Base-by-base conservation (phyloP, 495 filamentous ascomycete genomes). In the Aspergillus egyptiacus region DNA sequence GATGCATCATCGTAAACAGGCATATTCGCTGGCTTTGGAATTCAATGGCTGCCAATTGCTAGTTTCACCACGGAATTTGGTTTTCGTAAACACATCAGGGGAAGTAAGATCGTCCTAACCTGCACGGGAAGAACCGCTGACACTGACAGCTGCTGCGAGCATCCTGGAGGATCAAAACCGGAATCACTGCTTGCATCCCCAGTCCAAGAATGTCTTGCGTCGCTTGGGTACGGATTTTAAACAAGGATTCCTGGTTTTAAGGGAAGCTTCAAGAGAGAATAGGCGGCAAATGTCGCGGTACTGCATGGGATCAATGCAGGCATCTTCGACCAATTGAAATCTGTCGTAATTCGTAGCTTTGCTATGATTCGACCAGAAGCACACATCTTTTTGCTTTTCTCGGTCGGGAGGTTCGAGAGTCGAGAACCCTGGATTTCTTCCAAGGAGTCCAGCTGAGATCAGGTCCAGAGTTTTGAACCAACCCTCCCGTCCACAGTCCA, bases 91-190 rank as follows among this genome's bases (percentile, higher is more conserved):
- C 17, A 22, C 40, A 27, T 15, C 9, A 27, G 17, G 42, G 8
- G 32, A 36, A 3, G 31, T 28, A 17, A 31, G 42, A 46, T 34
- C 31, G 32, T 24, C 31, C 23, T 34, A 18, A 35, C 18, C 37
- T 44, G 48, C 25, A 33, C 48, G 48, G 48, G 48, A 44, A 27
- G 30, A 37, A 51, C 48, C 48, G 39, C 32, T 37, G 39, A 31
- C 38, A 46, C 6, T 46, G 40, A 43, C 41, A 50, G 38, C 38
- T 50, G 39, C 33, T 27, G 36, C 31, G 15, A 39, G 35, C 20
- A 28, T 43, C 39, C 43, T 27, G n/a, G 22, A 46, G 43, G 31
- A 35, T 46, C 30, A 46, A 7, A 33, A 14, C 35, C 46, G 32
- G 39, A 24, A 18, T 11, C 32, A 25, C 14, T 44, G n/a, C 28